phyloP scores from a whole-genome alignment of 2,329 filamentous ascomycete species.

The Sporothrix dimorphospora region DNA sequence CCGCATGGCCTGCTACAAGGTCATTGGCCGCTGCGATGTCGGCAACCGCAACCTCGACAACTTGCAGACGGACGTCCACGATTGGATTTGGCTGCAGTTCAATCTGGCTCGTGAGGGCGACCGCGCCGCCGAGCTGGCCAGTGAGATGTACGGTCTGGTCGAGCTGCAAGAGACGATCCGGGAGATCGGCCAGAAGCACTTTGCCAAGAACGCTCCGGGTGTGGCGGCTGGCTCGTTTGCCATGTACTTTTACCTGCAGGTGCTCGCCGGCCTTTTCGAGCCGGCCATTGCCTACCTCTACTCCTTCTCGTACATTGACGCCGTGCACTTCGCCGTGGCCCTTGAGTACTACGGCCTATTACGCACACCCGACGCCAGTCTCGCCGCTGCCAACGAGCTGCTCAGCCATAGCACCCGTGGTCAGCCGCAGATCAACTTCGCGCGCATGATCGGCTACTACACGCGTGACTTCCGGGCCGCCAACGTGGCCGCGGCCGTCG shows the following conservation, averaged over 20 bases:
- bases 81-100: conserved; percentile 75
- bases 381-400: conserved; percentile 69
- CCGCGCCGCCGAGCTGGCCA: conserved; percentile 64
- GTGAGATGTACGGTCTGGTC: conserved; percentile 65
- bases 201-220: conserved; percentile 78
- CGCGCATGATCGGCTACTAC: conserved; percentile 90
- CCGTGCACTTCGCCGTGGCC: conserved; percentile 91
- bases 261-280: conserved; percentile 91
- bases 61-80: conserved; percentile 66
- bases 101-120: conserved; percentile 69
- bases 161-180: conserved; percentile 78
- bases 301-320: conserved; percentile 86
- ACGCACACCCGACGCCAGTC: conserved; percentile 74
- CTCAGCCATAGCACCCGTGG: conserved; percentile 68
- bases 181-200: conserved; percentile 90
- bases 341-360: conserved; percentile 88
- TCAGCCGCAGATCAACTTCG: conserved; percentile 88
- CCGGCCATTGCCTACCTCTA: conserved; percentile 91
- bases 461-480: conserved; percentile 94
- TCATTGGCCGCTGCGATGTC: conserved; percentile 79
- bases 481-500: conserved; percentile 84
- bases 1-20: conserved; percentile 96
- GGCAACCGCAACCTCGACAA: conserved; percentile 66
- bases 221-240: conserved; percentile 75
- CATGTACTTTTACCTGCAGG: conserved; percentile 91